Conservation (phyloP, 2,329 filamentous ascomycete genomes). For the Verticillium zaregamsianum region DNA sequence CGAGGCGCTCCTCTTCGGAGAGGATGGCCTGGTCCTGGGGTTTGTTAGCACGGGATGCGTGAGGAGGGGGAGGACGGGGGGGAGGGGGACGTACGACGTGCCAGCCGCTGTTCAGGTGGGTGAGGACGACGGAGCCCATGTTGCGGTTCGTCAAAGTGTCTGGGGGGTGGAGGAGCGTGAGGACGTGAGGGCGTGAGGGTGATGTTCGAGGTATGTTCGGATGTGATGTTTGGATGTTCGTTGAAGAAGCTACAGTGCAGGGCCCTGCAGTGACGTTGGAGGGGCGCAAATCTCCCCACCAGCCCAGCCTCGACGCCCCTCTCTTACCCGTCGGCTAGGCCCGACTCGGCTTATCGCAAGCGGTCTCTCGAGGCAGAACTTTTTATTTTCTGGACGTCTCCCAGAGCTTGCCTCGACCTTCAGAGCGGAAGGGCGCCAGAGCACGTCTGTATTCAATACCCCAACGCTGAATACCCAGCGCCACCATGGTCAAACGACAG, state of each 20-base stretch:
- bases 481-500: conserved; percentile 42
- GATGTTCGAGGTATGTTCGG: neutral
- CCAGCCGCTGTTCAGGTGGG: conserved; percentile 89
- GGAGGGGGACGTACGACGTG: conserved; percentile 97
- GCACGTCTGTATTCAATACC: neutral
- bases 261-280: conserved; percentile 1
- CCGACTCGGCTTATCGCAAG: neutral
- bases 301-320: neutral
- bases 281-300: neutral
- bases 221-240: neutral
- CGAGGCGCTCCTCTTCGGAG: conserved; percentile 83
- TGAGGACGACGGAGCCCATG: conserved; percentile 84
- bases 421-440: neutral
- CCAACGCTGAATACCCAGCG: neutral
- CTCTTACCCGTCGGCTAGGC: conserved; percentile 7
- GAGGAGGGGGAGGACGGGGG: conserved; percentile 25
- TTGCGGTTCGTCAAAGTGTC: neutral
- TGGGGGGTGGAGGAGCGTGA: neutral
- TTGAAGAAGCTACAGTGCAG: neutral
- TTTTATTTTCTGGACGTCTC: conserved; percentile 11
- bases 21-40: conserved; percentile 13
- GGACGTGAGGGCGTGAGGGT: no score
- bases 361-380: conserved; percentile 13
- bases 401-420: neutral
- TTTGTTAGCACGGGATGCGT: neutral